Base-by-base conservation (phyloP, 352 stramenopile species). In the Phytophthora megakarya region DNA sequence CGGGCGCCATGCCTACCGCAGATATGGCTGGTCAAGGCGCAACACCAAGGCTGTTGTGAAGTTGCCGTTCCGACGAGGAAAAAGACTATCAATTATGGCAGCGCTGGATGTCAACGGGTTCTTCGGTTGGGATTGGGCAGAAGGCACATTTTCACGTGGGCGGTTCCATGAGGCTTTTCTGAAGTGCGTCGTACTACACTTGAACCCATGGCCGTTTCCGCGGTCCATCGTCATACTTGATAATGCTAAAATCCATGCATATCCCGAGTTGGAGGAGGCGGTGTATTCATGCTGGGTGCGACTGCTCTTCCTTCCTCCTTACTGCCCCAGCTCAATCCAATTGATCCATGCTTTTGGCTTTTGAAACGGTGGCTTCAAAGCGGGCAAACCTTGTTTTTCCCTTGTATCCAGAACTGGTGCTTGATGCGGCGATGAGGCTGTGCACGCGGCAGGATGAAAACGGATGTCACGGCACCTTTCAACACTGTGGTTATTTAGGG, bases 271-370 rank as follows among this genome's bases (percentile, higher is more conserved):
- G 70, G 65, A 87, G 18, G 91, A 97, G 55, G 97, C 96, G 59
- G 94, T 98, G 49, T 97, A 89, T 71, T 9, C 97, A 55, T 98
- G 94, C 68, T 54, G 98, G 19, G 95, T 91, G 16, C 97, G 97
- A 56, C 56, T 59, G 3, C 10, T 65, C 19, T 60, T 55, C 38
- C 23, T 66, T 2, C 58, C 58, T n/a, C 58, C 58, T 1, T 55
- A 67, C 22, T 66, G 38, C 3, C 57, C 57, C 46, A 59, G 10
- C 21, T 63, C 2, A 63, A 63, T 37, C 43, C 33, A 2, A 65
- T 59, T 3, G 35, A 59, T 11, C 28, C 5, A 15, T 65, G 57
- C 21, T 65, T 65, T 19, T 46, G 28, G 88, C 49, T 91, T 85
- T 9, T 98, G 86, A 92, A 97, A 81, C 5, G 59, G 84, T n/a